Base-by-base conservation (phyloP, 1,139 yeast genomes). In the Pichia sp. region DNA sequence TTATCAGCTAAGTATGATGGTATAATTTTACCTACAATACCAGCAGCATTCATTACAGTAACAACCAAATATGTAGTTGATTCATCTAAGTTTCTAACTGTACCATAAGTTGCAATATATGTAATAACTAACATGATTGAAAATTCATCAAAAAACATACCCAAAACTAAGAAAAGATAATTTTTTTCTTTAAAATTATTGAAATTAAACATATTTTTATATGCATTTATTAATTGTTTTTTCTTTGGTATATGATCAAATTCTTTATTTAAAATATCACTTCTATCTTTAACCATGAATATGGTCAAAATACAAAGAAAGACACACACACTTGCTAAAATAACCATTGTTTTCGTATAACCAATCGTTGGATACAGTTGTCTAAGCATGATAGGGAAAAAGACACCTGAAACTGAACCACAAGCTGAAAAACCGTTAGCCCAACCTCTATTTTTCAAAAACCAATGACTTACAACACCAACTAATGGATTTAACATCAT, bases 381-480 rank as follows among this genome's bases (percentile, higher is more conserved):
- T 59, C 83, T 75, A 53, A 84, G 71, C 76, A 82, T 73, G 34
- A 83, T 65, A 1, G 89, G 84, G 63, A 81, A 80, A 5, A 79
- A 68, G 25, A 81, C 73, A 44, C 87, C 86, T 5, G 89, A 88
- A 5, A 81, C 67, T 22, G 82, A 73, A 0, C 88, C 88, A 50
- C 76, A 73, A 7, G 84, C 78, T 0, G 84, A 83, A 9, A 81
- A 62, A 1, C 86, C 81, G 39, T 78, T 67, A 8, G 86, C 87
- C 53, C 75, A 66, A 1, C 83, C 89, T 54, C 89, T 69, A 55
- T 72, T 80, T 53, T 62, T 70, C 55, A 75, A 70, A 61, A 81
- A 84, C 80, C 86, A 83, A 61, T 82, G 87, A 10, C 83, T 76
- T 34, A 81, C 73, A 1, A 76, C 80, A 4, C 84, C 82, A 33